Conservation (phyloP, 164 flowering plant genomes). For the Nelumbo lutea region DNA sequence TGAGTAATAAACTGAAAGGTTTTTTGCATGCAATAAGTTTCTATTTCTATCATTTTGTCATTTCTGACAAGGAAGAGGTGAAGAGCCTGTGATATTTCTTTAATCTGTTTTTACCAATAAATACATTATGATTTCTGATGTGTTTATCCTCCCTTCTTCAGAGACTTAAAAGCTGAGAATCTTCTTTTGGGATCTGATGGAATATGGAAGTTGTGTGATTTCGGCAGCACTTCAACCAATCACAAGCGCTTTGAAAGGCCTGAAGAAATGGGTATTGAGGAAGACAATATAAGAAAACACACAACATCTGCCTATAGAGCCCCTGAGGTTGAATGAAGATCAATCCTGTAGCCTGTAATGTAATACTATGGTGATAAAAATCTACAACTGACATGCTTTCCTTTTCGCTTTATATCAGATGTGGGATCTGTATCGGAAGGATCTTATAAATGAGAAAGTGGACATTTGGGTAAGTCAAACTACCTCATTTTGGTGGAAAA, state of each 20-base stretch:
- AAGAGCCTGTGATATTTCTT: neutral
- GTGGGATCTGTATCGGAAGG: slow-evolving; percentile 96
- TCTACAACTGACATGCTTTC: slow-evolving; percentile 16
- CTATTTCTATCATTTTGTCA: neutral
- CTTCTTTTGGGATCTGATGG: slow-evolving; percentile 83
- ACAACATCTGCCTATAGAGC: slow-evolving; percentile 98
- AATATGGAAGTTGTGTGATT: slow-evolving; percentile 94
- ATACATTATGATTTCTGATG: neutral
- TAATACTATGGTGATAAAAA: slow-evolving; percentile 10
- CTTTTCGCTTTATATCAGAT: slow-evolving; percentile 45
- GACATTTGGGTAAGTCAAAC: slow-evolving; percentile 91
- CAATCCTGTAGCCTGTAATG: slow-evolving; percentile 1
- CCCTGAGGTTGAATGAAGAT: slow-evolving; percentile 69
- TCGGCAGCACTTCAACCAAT: slow-evolving; percentile 93
- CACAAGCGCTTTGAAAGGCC: slow-evolving; percentile 94
- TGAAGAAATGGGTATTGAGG: slow-evolving; percentile 99
- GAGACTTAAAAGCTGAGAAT: slow-evolving; percentile 98
- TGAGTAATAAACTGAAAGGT: no score
- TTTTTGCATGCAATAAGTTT: neutral
- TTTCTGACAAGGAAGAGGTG: neutral
- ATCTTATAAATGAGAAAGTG: slow-evolving; percentile 89
- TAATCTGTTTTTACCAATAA: neutral
- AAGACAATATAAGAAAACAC: slow-evolving; percentile 94
- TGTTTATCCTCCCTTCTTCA: slow-evolving; percentile 15
- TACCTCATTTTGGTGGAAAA: neutral